Percentiles rank a stretch among this genome's conserved stretches.
Evolutionary conservation across 2,329 filamentous ascomycete species (phyloP).

Genomic region (Lasiodiplodia gonubiensis): DNA sequence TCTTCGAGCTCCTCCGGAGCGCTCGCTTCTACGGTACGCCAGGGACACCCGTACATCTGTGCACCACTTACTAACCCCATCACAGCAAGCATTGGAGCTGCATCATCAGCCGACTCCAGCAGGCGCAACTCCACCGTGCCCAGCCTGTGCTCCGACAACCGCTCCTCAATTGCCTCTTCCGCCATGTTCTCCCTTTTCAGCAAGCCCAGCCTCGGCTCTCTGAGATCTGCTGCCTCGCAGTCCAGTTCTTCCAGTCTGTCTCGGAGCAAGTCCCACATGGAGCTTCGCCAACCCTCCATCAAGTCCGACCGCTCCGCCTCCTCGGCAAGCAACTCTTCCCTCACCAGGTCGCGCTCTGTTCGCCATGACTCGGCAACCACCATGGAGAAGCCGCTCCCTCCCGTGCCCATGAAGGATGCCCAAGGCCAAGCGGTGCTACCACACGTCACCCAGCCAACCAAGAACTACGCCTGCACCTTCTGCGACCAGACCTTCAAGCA

Average conservation of each 20-base stretch:
- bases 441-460: conserved; percentile 30
- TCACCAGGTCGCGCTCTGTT: conserved; percentile 5
- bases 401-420: conserved; percentile 13
- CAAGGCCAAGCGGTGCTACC: conserved; percentile 6
- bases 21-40: conserved; percentile 47
- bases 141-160: conserved; percentile 13
- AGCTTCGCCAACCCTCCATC: conserved; percentile 14
- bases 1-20: conserved; percentile 44
- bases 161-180: conserved; percentile 12
- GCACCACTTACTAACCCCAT: background rate
- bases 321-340: conserved; percentile 4
- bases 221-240: background rate
- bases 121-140: conserved; percentile 8
- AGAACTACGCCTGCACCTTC: conserved; percentile 53
- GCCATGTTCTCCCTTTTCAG: conserved; percentile 23
- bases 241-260: background rate
- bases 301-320: conserved; percentile 13
- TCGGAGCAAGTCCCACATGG: conserved; percentile 24
- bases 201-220: conserved; percentile 15
- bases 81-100: conserved; percentile 7
- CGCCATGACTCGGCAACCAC: conserved; percentile 20
- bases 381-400: conserved; percentile 18
- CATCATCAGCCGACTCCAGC: background rate
- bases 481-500: conserved; percentile 70
- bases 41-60: background rate